Evolutionary conservation across 768 basidiomycete species (phyloP).

Genomic region (Tulasnella sp.): DNA sequence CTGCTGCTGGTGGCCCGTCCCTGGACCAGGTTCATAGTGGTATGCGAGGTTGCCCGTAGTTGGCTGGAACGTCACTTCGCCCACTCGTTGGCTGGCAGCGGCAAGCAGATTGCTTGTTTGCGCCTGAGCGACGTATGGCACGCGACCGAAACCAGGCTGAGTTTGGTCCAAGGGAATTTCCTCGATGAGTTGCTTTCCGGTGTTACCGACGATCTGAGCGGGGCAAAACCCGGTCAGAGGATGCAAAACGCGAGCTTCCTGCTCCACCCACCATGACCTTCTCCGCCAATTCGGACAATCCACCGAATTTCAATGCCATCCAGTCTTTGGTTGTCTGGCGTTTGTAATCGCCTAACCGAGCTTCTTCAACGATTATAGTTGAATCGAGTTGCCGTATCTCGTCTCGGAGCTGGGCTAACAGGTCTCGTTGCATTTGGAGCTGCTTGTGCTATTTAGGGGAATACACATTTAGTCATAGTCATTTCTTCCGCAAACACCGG

Average conservation of each 20-base stretch:
- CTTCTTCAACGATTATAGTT: conserved; percentile 79
- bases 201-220: conserved; percentile 46
- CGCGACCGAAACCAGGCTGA: conserved; percentile 71
- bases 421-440: conserved; percentile 64
- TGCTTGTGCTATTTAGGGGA: conserved; percentile 60
- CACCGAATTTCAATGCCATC: conserved; percentile 84
- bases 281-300: conserved; percentile 75
- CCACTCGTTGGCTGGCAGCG: conserved; percentile 49
- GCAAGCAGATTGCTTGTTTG: conserved; percentile 57
- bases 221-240: conserved; percentile 17
- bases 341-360: conserved; percentile 78
- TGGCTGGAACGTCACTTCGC: conserved; percentile 29
- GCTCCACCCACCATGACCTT: conserved; percentile 52
- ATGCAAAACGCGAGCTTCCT: not conserved
- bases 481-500: not conserved
- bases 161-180: conserved; percentile 80
- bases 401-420: conserved; percentile 62
- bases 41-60: conserved; percentile 23
- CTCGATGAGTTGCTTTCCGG: conserved; percentile 50
- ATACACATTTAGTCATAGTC: not conserved
- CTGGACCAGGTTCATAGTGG: conserved; percentile 20
- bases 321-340: conserved; percentile 61
- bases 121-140: conserved; percentile 62
- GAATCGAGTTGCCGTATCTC: conserved; percentile 76
- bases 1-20: not conserved